Evolutionary conservation across 306 rosid genomes (phyloP).

Genomic region (Argentina anserina): DNA sequence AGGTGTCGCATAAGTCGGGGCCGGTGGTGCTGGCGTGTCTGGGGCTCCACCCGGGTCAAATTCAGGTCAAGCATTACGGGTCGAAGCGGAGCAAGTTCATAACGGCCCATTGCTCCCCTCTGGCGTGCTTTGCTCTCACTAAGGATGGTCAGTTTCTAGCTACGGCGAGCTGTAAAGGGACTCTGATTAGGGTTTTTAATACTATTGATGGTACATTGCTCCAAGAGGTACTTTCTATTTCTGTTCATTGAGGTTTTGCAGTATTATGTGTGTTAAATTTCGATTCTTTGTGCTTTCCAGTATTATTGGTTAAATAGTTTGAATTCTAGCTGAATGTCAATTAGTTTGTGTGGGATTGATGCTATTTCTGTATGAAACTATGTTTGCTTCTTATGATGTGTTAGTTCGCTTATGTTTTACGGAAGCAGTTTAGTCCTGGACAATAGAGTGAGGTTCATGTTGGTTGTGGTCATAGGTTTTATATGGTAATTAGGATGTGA

Average conservation of each 20-base stretch:
- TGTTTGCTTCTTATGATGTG: background rate
- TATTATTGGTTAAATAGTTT: background rate
- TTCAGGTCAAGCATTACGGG: slow-evolving; percentile 63
- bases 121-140: slow-evolving; percentile 59
- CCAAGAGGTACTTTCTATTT: slow-evolving; percentile 53
- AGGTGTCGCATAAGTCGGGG: slow-evolving; percentile 51
- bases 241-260: background rate
- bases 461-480: too few relatives aligned
- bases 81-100: slow-evolving; percentile 67
- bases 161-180: slow-evolving; percentile 75
- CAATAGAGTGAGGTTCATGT: too few relatives aligned
- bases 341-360: background rate
- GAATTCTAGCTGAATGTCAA: background rate
- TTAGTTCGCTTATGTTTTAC: background rate
- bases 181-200: slow-evolving; percentile 65
- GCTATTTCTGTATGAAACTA: background rate
- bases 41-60: slow-evolving; percentile 73
- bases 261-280: background rate
- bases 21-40: slow-evolving; percentile 65
- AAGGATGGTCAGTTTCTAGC: slow-evolving; percentile 69
- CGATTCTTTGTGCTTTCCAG: background rate
- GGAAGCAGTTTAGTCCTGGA: background rate
- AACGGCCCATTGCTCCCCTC: slow-evolving; percentile 59
- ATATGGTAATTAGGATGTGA: too few relatives aligned
- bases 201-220: slow-evolving; percentile 74